Percentiles rank a stretch among this genome's conserved stretches.
Conservation (phyloP, 192 early-diverging fungal genomes). For the Coemansia aciculifera region DNA sequence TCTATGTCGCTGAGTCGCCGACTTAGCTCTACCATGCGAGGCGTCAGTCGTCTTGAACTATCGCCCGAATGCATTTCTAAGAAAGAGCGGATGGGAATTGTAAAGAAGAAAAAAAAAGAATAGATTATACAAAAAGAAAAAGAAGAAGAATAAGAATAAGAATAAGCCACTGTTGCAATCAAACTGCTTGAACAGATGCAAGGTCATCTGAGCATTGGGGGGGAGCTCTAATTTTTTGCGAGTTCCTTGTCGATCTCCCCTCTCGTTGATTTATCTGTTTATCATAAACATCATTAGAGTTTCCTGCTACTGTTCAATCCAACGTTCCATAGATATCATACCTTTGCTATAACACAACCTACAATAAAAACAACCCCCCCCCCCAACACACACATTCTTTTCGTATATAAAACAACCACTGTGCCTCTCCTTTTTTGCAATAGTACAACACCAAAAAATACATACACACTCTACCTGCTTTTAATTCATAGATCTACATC, state of each 20-base stretch:
- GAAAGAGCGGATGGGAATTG: background rate
- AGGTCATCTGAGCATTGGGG: background rate
- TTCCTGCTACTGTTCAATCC: background rate
- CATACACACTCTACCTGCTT: background rate
- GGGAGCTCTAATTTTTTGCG: background rate
- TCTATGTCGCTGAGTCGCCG: constrained; percentile 40
- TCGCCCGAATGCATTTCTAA: background rate
- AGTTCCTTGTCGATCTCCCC: background rate
- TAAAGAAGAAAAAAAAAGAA: background rate
- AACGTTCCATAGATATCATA: background rate
- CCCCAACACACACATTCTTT: background rate
- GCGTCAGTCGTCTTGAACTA: constrained; percentile 28
- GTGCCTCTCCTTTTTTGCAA: background rate
- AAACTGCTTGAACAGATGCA: background rate
- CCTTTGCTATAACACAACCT: background rate
- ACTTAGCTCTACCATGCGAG: constrained; percentile 49
- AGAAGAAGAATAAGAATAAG: background rate
- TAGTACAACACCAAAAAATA: background rate
- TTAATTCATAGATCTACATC: background rate
- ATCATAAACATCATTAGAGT: background rate
- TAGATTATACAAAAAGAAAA: background rate
- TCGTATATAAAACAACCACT: background rate
- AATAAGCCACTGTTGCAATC: background rate
- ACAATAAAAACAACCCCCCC: background rate
- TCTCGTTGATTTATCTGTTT: background rate